phyloP scores from a whole-genome alignment of 768 basidiomycete species.

The Pleurotus ostreatus region DNA sequence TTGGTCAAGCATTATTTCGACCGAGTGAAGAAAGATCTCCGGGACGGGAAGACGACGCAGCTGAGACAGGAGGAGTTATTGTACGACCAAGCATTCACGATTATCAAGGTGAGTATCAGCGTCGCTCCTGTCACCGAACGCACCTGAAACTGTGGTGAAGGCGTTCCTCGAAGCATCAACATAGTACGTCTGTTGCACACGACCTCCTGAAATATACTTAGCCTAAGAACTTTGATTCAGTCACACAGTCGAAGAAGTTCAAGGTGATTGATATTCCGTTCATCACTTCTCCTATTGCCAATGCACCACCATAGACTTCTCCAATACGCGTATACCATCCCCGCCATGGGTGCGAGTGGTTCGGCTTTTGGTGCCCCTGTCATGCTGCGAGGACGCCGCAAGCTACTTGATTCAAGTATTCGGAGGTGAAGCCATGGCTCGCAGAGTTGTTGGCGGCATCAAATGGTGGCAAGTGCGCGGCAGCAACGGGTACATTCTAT shows the following conservation, averaged over 20 bases:
- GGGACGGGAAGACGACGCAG: slow-evolving; percentile 36
- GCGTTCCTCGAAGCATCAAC: slow-evolving; percentile 73
- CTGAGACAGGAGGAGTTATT: slow-evolving; percentile 72
- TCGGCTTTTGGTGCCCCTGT: slow-evolving; percentile 67
- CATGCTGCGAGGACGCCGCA: slow-evolving; percentile 74
- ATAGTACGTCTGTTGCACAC: slow-evolving; percentile 41
- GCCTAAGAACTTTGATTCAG: slow-evolving; percentile 29
- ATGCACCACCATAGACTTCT: slow-evolving; percentile 42
- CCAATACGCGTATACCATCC: slow-evolving; percentile 77
- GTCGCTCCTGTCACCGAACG: background rate
- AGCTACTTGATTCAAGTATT: slow-evolving; percentile 67
- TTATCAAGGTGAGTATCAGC: slow-evolving; percentile 53
- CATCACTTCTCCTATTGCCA: background rate
- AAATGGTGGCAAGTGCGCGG: slow-evolving; percentile 99
- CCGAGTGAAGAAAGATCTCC: slow-evolving; percentile 43
- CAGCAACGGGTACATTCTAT: slow-evolving; percentile 55
- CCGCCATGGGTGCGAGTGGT: slow-evolving; percentile 82
- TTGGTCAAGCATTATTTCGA: slow-evolving; percentile 86
- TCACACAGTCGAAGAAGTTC: slow-evolving; percentile 83
- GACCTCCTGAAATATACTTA: background rate
- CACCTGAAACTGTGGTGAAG: slow-evolving; percentile 28
- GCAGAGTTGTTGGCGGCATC: slow-evolving; percentile 75
- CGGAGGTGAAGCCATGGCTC: slow-evolving; percentile 75
- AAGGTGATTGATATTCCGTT: slow-evolving; percentile 30
- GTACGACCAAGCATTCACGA: slow-evolving; percentile 76